Percentiles rank a stretch among this genome's conserved stretches.
Evolutionary conservation across 2,329 filamentous ascomycete species (phyloP).

Genomic region (Colletotrichum nymphaeae): DNA sequence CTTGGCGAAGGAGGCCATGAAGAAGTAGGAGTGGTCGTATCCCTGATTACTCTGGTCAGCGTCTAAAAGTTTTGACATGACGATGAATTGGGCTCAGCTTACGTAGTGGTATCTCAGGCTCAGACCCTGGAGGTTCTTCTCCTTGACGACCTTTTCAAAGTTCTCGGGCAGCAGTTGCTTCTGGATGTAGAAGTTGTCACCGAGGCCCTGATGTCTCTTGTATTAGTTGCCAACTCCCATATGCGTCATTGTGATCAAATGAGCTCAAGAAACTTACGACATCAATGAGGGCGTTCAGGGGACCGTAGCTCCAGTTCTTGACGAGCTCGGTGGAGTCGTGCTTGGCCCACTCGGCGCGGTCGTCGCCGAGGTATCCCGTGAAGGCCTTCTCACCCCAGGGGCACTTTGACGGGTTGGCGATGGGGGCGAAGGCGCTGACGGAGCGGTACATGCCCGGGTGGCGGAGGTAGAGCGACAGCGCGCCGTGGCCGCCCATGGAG

Average conservation of each 20-base stretch:
- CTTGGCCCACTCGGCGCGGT: constrained; percentile 82
- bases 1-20: constrained; percentile 89
- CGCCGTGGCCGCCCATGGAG: constrained; percentile 97
- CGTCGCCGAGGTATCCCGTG: constrained; percentile 84
- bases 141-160: constrained; percentile 82
- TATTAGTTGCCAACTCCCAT: neutral
- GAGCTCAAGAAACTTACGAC: constrained; percentile 68
- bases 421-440: constrained; percentile 91
- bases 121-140: constrained; percentile 78
- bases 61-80: neutral
- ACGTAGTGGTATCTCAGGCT: constrained; percentile 85
- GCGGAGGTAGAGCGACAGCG: constrained; percentile 90
- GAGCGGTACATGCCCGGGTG: constrained; percentile 91
- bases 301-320: constrained; percentile 73
- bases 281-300: constrained; percentile 85
- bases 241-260: neutral
- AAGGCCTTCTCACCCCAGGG: constrained; percentile 98
- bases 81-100: constrained; percentile 41
- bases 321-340: constrained; percentile 95
- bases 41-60: constrained; percentile 58
- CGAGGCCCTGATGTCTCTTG: constrained; percentile 74
- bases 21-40: constrained; percentile 98
- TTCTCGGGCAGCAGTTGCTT: constrained; percentile 95
- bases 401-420: constrained; percentile 85
- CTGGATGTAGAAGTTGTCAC: constrained; percentile 97